phyloP scores from a whole-genome alignment of 202 grass and related monocot genomes.

The Zizania palustris region DNA sequence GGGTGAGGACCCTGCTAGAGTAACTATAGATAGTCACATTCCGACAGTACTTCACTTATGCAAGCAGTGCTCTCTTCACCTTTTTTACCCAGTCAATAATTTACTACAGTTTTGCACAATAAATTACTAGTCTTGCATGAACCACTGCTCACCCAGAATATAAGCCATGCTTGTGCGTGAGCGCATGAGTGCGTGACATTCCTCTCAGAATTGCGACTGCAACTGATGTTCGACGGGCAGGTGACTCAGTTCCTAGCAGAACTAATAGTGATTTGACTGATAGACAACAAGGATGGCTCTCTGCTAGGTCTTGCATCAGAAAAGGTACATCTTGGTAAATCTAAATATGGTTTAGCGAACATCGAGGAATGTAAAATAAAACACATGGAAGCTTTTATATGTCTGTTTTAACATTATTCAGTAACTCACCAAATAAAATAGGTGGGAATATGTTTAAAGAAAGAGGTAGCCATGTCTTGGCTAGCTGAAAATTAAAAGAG shows the following conservation, averaged over 20 bases:
- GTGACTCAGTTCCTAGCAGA: conserved; percentile 29
- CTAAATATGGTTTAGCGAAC: conserved; percentile 13
- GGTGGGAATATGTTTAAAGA: conserved; percentile 1
- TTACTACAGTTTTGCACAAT: background rate
- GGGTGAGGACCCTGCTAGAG: conserved; percentile 14
- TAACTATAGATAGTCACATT: conserved; percentile 20
- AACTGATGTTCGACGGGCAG: conserved; percentile 22
- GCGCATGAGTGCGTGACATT: conserved; percentile 2
- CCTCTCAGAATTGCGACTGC: background rate
- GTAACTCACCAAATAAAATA: conserved; percentile 13
- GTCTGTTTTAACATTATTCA: conserved; percentile 1
- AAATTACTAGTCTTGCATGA: background rate
- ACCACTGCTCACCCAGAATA: conserved; percentile 2
- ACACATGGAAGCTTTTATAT: background rate
- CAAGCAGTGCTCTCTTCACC: conserved; percentile 23
- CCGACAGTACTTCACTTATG: conserved; percentile 1
- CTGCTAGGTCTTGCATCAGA: background rate
- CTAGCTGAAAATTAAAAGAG: background rate
- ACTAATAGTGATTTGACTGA: conserved; percentile 28
- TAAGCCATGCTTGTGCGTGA: conserved; percentile 16
- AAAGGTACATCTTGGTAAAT: background rate
- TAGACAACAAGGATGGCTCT: conserved; percentile 15
- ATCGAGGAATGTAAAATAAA: conserved; percentile 15
- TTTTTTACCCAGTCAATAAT: conserved; percentile 20
- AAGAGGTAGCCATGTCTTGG: background rate